Base-by-base conservation (phyloP, 1,139 yeast genomes). In the Zygoascus meyerae region DNA sequence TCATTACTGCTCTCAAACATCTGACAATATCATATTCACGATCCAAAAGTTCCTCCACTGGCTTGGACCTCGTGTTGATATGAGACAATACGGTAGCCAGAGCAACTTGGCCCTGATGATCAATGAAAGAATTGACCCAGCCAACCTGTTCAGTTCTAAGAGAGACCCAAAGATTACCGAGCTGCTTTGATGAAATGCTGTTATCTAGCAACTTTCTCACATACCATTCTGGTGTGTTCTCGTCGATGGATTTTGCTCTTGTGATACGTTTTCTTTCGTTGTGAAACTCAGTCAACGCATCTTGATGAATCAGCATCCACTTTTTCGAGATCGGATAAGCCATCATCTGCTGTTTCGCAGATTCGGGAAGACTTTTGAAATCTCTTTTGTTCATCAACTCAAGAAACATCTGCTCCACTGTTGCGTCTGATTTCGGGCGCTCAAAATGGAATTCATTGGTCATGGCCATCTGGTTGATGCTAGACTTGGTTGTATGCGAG, bases 301-400 rank as follows among this genome's bases (percentile, higher is more conserved):
- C 96, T 63, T 92, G 97, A 57, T 84, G 81, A 39, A 92, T 84
- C 56, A 92, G 73, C 81, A 86, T 80, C 95, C 97, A 87, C 66
- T 92, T 92, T 58, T 89, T 86, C 46, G 83, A 86, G 0, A 79
- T 71, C 38, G 84, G 78, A 60, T 85, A 89, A 54, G 77, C 78
- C 59, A 80, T 72, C 84, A 92, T 81, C 62, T 86, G 95, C 52
- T 74, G 77, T 55, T 83, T 83, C 8, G 95, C 95, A 49, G 77
- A 79, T 26, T 78, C 78, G 0, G 96, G 95, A 43, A 89, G 71
- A 47, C 85, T 78, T 56, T 82, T 80, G 64, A 86, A 84, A 62
- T 89, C 95, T 58, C 97, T 76, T 58, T 84, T 83, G 49, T 81
- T 83, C 63, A 69, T 63, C 42, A 67, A 53, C 16, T 63, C 67